Evolutionary conservation across 441 rosid genomes (phyloP).

Genomic region (Erodium chrysanthum): DNA sequence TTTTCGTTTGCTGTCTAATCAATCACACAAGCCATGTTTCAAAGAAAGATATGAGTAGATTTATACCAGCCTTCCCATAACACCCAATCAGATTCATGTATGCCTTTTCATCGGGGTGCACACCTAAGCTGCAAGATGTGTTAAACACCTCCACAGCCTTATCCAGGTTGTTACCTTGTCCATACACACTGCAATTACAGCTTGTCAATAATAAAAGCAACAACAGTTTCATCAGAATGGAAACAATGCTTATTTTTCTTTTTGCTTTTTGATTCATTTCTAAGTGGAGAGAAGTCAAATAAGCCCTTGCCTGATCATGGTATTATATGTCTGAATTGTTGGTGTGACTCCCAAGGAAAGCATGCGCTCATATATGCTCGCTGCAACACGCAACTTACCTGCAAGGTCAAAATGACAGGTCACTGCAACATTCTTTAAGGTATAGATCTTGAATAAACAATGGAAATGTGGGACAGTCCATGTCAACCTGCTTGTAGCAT

Average conservation of each 20-base stretch:
- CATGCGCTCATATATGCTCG: constrained; percentile 55
- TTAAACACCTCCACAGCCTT: constrained; percentile 59
- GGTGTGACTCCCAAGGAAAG: constrained; percentile 40
- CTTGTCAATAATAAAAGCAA: constrained; percentile 15
- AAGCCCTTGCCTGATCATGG: constrained; percentile 60
- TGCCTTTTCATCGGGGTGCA: constrained; percentile 63
- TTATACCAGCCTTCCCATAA: constrained; percentile 68
- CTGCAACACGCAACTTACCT: constrained; percentile 59
- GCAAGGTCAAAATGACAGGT: constrained; percentile 21
- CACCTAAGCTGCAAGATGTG: constrained; percentile 33
- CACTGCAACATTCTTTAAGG: constrained; percentile 15
- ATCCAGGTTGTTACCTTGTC: constrained; percentile 47
- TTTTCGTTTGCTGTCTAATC: background rate
- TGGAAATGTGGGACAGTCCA: constrained; percentile 4
- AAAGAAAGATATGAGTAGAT: constrained; percentile 8
- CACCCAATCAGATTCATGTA: constrained; percentile 59
- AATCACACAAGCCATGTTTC: background rate
- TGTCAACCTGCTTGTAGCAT: constrained; percentile 69
- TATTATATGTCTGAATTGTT: constrained; percentile 63
- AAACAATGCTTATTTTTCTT: constrained; percentile 8
- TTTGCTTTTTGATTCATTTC: constrained; percentile 3
- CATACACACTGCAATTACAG: constrained; percentile 52
- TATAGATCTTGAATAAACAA: constrained; percentile 14
- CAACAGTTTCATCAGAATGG: constrained; percentile 9
- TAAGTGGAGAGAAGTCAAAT: constrained; percentile 3